Base-by-base conservation (phyloP, 2,329 filamentous ascomycete genomes). In the Beauveria bassiana region DNA sequence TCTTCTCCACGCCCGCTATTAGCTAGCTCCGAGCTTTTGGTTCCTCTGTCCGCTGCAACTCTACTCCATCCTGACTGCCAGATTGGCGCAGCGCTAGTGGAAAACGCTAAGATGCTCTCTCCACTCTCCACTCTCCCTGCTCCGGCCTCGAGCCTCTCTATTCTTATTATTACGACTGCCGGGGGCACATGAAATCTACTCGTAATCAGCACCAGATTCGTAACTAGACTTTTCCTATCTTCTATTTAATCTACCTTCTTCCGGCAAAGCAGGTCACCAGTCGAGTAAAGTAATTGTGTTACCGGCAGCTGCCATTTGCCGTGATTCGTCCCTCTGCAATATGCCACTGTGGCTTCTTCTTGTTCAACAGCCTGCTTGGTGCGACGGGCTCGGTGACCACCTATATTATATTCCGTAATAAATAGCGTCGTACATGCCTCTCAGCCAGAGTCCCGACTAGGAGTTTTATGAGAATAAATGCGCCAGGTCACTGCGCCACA, bases 61-160 rank as follows among this genome's bases (percentile, higher is more conserved):
- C 49, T 54, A 24, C 58, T 60, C 58, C 58, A 28, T 60, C 31
- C 28, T 46, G 31, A 20, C 50, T 53, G 58, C 58, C 40, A 53
- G 58, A 60, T 60, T 60, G 58, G 58, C 58, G 58, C 42, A 60
- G 14, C 58, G 58, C 58, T 60, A 60, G 58, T 18, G 58, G 22
- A 20, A 55, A 24, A 38, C 43, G 28, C 38, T 42, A 20, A 16
- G 26, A 12, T 51, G n/a, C 40, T 51, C 26, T 24, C 28, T 24
- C 45, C 16, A 22, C 42, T 47, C 26, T 58, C 45, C 5, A 12
- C 38, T 18, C 38, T 38, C 57, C 57, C 45, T 26, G 45, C 22
- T 43, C 57, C 9, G n/a, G 9, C 20, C 43, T 49, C 55, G 31
- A 12, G 1, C 22, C 34, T 54, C 45, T 34, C 28, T 50, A 3